phyloP scores from a whole-genome alignment of 192 early-diverging fungal species.

The Mortierella alpina region DNA sequence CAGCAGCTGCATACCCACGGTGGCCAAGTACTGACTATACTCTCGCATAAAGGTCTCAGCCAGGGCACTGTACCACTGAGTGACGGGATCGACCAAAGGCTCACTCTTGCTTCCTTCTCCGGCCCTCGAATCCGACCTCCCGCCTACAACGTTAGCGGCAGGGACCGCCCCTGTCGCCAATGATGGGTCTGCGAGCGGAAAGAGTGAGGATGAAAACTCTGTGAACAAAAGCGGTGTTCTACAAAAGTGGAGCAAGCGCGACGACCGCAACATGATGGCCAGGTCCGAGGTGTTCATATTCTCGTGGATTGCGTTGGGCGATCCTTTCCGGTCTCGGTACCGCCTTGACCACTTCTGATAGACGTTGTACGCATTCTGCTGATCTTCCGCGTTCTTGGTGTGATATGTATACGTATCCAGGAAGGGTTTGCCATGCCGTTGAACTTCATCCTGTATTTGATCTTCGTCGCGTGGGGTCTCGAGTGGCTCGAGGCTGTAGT shows the following conservation, averaged over 20 bases:
- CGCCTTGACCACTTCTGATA: constrained; percentile 68
- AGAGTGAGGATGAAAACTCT: constrained; percentile 45
- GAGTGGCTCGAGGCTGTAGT: constrained; percentile 39
- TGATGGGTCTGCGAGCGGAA: constrained; percentile 8
- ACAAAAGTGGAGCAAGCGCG: constrained; percentile 69
- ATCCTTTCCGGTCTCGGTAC: constrained; percentile 51
- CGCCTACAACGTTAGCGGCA: not conserved
- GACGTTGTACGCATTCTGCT: constrained; percentile 66
- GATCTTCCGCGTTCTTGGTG: constrained; percentile 59
- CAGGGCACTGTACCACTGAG: constrained; percentile 59
- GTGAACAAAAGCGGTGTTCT: constrained; percentile 64
- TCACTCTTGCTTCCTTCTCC: constrained; percentile 13
- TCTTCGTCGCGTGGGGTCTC: constrained; percentile 31
- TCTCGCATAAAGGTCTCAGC: constrained; percentile 64
- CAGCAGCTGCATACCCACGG: constrained; percentile 69
- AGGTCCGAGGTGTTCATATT: constrained; percentile 62
- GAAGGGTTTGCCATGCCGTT: constrained; percentile 65
- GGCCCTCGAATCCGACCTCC: not conserved
- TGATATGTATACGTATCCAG: constrained; percentile 60
- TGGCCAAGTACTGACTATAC: constrained; percentile 65
- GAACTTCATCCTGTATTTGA: constrained; percentile 57
- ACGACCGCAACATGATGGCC: constrained; percentile 62
- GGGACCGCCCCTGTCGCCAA: not conserved
- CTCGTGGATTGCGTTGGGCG: constrained; percentile 47
- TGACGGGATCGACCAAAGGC: constrained; percentile 33